Evolutionary conservation across 345 rosid species (phyloP), one percentile per base, ranked within the genome.

Genomic region (Lepidium africanum): DNA sequence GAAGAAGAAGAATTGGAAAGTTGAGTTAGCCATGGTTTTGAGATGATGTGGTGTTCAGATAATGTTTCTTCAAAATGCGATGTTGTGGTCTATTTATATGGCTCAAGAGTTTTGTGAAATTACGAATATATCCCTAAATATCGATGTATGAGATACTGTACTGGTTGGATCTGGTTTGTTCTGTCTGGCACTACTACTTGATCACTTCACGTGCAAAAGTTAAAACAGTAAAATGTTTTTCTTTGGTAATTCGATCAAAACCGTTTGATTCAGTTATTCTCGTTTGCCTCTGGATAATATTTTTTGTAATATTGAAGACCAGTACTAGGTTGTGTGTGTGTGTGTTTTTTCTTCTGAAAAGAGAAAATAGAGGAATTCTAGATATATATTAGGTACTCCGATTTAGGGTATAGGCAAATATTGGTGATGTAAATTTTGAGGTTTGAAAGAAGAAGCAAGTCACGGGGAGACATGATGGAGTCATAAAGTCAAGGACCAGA

Each of bases 11-110:
- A 71, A 45, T 3, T 63, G 51, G 33, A 74, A 59, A 2, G 71
- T 33, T 14, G 65, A 27, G 70, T 65, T 68, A 71, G 80, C 85
- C 93, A 91, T 86, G 75, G 27, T 69, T 60, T 30, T 6, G 10
- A 3, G 77, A 48, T 58, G 30, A 59, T 48, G 53, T 11, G 73
- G 38, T 57, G 50, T 43, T 39, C 25, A 62, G 75, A 71, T 63
- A 63, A 27, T 13, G 25, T 41, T 60, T n/a, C n/a, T n/a, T n/a
- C n/a, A n/a, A n/a, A 54, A 16, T 42, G 35, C 40, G 51, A 7
- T 59, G 58, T 25, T 25, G 12, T 59, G 25, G 37, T 23, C n/a
- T 40, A 51, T 56, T 55, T 72, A 72, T 65, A 65, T 50, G 25
- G 15, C 47, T 19, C 19, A 8, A 65, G 15, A 5, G 47, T 11